A percentile compares a stretch with the other conserved stretches of the same genome.
Evolutionary conservation across 2,329 filamentous ascomycete species (phyloP).

Genomic region (Hypoxylon sp.): DNA sequence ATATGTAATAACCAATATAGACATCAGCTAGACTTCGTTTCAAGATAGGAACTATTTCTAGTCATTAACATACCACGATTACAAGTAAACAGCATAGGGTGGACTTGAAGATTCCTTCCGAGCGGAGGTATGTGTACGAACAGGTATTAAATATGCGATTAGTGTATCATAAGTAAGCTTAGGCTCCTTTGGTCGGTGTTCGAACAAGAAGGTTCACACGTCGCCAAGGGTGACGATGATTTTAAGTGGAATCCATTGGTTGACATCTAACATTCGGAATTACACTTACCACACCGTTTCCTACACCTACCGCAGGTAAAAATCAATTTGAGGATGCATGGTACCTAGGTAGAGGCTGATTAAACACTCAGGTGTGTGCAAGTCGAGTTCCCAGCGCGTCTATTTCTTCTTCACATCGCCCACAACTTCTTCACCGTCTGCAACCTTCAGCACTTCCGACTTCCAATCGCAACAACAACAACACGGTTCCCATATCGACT

Average conservation of each 20-base stretch:
- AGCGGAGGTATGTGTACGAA: too few relatives aligned
- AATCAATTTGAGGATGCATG: neutral
- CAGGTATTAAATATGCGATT: neutral
- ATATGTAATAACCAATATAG: neutral
- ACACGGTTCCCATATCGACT: neutral
- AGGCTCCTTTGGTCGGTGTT: neutral
- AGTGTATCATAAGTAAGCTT: neutral
- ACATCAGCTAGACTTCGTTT: neutral
- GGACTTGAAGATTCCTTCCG: neutral
- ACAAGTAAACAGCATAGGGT: too few relatives aligned
- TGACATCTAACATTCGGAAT: neutral
- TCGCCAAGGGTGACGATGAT: constrained; percentile 14
- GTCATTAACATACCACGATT: too few relatives aligned
- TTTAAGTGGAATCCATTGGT: constrained; percentile 3
- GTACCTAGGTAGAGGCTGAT: neutral
- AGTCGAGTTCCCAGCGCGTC: neutral
- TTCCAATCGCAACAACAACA: neutral
- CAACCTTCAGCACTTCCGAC: neutral
- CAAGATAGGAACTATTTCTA: too few relatives aligned
- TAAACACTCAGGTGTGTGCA: neutral
- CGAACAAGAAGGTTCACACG: constrained; percentile 4
- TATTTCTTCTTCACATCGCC: neutral
- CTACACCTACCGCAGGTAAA: neutral
- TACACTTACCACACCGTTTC: neutral
- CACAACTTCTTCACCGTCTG: neutral